Percentiles rank a stretch among this genome's conserved stretches.
Evolutionary conservation across 2,329 filamentous ascomycete species (phyloP).

Genomic region (Harringtonia lauricola): DNA sequence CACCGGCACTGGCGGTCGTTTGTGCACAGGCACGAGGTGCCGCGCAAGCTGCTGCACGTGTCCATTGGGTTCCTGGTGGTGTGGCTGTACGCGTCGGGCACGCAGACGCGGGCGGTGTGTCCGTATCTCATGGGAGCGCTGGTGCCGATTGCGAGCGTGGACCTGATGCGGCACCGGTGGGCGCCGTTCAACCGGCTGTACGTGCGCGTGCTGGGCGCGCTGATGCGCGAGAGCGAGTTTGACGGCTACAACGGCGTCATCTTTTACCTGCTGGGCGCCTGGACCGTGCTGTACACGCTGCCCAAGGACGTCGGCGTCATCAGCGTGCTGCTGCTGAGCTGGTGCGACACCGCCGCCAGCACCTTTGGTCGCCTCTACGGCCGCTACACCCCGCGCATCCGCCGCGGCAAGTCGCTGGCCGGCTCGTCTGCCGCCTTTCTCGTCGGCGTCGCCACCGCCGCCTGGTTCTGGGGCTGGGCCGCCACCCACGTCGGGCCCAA

Average conservation of each 20-base stretch:
- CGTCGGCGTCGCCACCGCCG: constrained; percentile 73
- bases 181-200: constrained; percentile 78
- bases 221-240: constrained; percentile 97
- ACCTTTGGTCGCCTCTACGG: constrained; percentile 89
- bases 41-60: constrained; percentile 84
- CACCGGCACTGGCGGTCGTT: constrained; percentile 86
- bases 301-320: constrained; percentile 91
- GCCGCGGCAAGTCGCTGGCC: constrained; percentile 82
- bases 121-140: constrained; percentile 73
- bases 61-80: constrained; percentile 93
- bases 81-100: constrained; percentile 70
- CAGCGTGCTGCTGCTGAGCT: constrained; percentile 80
- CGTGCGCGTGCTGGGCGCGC: constrained; percentile 69
- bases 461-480: constrained; percentile 79
- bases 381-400: constrained; percentile 74
- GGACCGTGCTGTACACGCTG: constrained; percentile 74
- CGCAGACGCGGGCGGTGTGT: constrained; percentile 66
- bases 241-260: constrained; percentile 93
- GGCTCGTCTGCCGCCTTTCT: constrained; percentile 76
- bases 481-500: constrained; percentile 58
- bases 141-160: constrained; percentile 72
- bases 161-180: constrained; percentile 74
- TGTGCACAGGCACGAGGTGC: constrained; percentile 94
- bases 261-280: constrained; percentile 87
- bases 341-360: constrained; percentile 95